Evolutionary conservation across 352 stramenopile species (phyloP).

Genomic region (Blastocystis sp.): DNA sequence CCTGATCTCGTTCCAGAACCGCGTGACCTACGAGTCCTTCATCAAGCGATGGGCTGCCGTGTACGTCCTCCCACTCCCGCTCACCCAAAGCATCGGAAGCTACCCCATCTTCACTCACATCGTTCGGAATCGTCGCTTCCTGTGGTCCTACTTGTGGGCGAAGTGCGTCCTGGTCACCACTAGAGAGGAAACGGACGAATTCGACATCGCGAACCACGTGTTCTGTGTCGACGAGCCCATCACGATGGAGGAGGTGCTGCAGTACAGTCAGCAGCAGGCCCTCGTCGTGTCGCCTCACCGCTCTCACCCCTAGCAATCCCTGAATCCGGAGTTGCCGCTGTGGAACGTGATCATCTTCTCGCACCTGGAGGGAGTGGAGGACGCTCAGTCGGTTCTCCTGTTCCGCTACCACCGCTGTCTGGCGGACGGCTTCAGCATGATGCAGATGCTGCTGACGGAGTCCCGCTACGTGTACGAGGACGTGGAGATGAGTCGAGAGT

Average conservation of each 20-base stretch:
- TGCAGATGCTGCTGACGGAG: slow-evolving; percentile 49
- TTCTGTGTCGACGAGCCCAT: slow-evolving; percentile 65
- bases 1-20: slow-evolving; percentile 37
- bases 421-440: slow-evolving; percentile 29
- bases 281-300: background rate
- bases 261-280: slow-evolving; percentile 23
- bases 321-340: background rate
- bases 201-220: slow-evolving; percentile 65
- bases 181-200: slow-evolving; percentile 34
- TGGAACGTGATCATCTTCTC: slow-evolving; percentile 69
- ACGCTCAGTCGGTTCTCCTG: slow-evolving; percentile 18
- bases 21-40: slow-evolving; percentile 68
- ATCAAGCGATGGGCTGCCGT: slow-evolving; percentile 30
- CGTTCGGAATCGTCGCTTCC: slow-evolving; percentile 33
- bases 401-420: slow-evolving; percentile 60
- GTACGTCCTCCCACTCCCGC: background rate
- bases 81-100: slow-evolving; percentile 15
- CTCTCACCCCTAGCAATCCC: slow-evolving; percentile 17
- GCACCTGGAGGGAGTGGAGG: background rate
- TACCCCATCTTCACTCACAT: slow-evolving; percentile 39
- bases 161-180: background rate
- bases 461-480: slow-evolving; percentile 14
- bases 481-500: background rate
- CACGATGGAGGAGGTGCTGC: slow-evolving; percentile 57
- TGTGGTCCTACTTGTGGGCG: slow-evolving; percentile 46